Evolutionary conservation across 495 filamentous ascomycete genomes (phyloP).

Genomic region (Xylaria palmicola): DNA sequence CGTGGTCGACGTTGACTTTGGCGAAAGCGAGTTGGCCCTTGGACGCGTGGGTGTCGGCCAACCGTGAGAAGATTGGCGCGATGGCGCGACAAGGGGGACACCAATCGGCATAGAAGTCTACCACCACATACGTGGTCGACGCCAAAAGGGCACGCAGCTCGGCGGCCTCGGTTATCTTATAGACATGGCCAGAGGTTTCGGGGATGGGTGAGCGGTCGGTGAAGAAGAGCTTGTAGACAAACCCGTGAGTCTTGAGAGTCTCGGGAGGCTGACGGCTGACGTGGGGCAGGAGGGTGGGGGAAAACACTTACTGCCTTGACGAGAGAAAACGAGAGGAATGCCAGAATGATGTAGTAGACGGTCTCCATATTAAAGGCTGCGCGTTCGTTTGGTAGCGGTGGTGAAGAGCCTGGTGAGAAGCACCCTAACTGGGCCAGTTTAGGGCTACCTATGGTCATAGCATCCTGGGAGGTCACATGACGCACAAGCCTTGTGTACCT

Average conservation of each 20-base stretch:
- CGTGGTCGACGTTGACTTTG: conserved; percentile 58
- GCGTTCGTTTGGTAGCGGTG: too few species aligned
- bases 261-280: not conserved
- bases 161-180: conserved; percentile 27
- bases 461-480: too few species aligned
- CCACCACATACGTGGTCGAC: conserved; percentile 37
- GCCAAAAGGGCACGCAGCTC: conserved; percentile 34
- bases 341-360: not conserved
- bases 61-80: conserved; percentile 54
- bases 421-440: too few species aligned
- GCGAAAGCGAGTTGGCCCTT: conserved; percentile 51
- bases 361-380: not conserved
- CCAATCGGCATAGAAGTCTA: conserved; percentile 60
- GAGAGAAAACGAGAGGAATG: not conserved
- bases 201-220: conserved; percentile 10
- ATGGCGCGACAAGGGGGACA: conserved; percentile 68
- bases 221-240: conserved; percentile 5
- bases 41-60: conserved; percentile 43
- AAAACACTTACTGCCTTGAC: not conserved
- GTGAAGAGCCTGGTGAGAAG: too few species aligned
- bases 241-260: not conserved
- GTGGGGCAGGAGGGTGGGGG: not conserved
- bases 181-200: conserved; percentile 15
- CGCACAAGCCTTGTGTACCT: too few species aligned
- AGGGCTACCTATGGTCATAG: too few species aligned